These are phyloP conservation scores for Xylaria arbuscula DNA, from an alignment of 2,329 filamentous ascomycete species.

Conservation along the genomic window DNA sequence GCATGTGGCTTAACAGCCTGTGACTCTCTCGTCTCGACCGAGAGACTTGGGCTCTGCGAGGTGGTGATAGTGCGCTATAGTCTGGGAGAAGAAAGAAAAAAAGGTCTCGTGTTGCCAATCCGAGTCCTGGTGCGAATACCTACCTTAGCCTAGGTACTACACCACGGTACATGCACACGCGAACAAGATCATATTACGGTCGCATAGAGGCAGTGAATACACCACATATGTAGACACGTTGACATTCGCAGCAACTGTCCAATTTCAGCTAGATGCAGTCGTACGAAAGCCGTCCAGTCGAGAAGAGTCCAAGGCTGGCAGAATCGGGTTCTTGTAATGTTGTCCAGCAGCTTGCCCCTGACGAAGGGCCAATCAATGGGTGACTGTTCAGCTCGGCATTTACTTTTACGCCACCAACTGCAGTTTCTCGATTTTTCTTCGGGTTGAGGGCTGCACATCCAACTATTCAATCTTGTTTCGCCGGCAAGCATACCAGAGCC, in stretches of 20 bases:
- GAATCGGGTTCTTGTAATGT: slow-evolving; percentile 16
- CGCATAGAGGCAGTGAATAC: too few species aligned
- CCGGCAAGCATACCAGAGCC: slow-evolving; percentile 17
- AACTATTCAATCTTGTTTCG: slow-evolving; percentile 12
- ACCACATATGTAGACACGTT: slow-evolving; percentile 11
- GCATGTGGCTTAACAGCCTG: slow-evolving; percentile 17
- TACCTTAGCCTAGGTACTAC: neutral
- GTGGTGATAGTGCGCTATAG: slow-evolving; percentile 3
- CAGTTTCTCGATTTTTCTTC: neutral
- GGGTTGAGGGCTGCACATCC: neutral
- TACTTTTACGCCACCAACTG: slow-evolving; percentile 26
- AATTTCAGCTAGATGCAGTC: slow-evolving; percentile 17
- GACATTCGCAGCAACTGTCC: slow-evolving; percentile 4
- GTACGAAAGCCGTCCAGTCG: slow-evolving; percentile 11
- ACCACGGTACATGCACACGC: slow-evolving; percentile 7
- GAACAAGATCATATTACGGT: slow-evolving; percentile 9
- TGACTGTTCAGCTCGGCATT: slow-evolving; percentile 29
- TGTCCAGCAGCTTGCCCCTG: neutral
- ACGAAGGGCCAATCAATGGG: slow-evolving; percentile 22
- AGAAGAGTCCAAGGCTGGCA: slow-evolving; percentile 18
- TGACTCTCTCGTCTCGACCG: slow-evolving; percentile 1
- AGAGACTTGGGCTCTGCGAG: neutral
- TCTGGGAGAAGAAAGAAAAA: neutral
- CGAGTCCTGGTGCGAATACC: neutral
- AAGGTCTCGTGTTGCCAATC: slow-evolving; percentile 17